These are phyloP conservation scores for Triticum dicoccoides DNA, from an alignment of 176 grass and related monocot genomes.

Conservation along the genomic window DNA sequence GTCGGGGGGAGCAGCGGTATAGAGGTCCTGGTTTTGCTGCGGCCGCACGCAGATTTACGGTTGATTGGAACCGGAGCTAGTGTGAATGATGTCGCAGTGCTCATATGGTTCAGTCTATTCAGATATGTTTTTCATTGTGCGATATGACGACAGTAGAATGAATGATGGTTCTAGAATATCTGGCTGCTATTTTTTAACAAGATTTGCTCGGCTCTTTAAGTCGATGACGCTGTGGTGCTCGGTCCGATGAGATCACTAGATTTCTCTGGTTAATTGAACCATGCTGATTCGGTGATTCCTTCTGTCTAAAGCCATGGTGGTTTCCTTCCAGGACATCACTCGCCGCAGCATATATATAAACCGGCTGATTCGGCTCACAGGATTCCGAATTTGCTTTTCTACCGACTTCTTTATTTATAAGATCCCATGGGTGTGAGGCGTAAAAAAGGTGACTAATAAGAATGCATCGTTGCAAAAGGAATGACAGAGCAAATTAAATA, in stretches of 20 bases:
- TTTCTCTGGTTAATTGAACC: not conserved
- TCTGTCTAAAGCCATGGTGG: conserved; percentile 8
- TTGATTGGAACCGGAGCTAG: not conserved
- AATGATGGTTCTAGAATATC: not conserved
- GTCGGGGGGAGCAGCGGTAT: not conserved
- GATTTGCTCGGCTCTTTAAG: not conserved
- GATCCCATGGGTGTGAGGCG: not conserved
- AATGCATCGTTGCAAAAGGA: not conserved
- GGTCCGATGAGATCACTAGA: too few relatives aligned
- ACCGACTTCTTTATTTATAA: not conserved
- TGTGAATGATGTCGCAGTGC: not conserved
- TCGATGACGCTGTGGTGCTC: not conserved
- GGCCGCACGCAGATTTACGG: too few relatives aligned
- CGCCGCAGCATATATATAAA: not conserved
- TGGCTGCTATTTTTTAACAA: not conserved
- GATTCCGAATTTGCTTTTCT: not conserved
- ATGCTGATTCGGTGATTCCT: not conserved
- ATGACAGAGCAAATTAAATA: not conserved
- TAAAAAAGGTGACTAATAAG: not conserved
- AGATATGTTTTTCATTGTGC: not conserved
- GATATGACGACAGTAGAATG: not conserved
- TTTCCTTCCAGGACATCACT: conserved; percentile 26
- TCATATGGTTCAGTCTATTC: not conserved
- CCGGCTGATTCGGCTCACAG: conserved; percentile 1
- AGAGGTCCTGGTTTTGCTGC: not conserved